Evolutionary conservation across 2,329 filamentous ascomycete genomes (phyloP), one percentile per base, ranked within the genome.

Genomic region (Decorospora gaudefroyi): DNA sequence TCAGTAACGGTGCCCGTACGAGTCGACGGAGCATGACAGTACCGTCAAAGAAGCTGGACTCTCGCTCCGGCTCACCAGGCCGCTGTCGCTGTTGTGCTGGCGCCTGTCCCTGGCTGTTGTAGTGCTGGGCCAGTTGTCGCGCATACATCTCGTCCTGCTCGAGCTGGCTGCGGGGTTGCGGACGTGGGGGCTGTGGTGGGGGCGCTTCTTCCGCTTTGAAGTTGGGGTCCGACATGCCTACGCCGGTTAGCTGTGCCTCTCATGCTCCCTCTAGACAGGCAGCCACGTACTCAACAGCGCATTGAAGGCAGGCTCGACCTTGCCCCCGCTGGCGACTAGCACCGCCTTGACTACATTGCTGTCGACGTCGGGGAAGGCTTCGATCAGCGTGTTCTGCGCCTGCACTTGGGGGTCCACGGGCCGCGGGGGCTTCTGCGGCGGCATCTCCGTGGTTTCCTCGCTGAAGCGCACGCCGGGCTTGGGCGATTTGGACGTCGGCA

Each of bases 251-350:
- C 37, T 15, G 9, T 13, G 12, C 18, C 11, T 13, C 32, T 10
- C 23, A 27, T n/a, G 11, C 17, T 6, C 7, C 21, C 12, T 17
- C 23, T 27, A 16, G 22, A 18, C 11, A 40, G 18, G 28, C 29
- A 32, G 18, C 46, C 17, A 63, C 79, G 50, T 77, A 89, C 88
- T 88, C 30, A 99, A 79, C 29, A 99, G 79, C 23, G 93, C 93
- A 73, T 96, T 93, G 74, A 99, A 99, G 10, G 93, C 92, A 21
- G 90, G 88, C 71, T 99, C 93, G 33, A 97, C 85, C 62, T 86
- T 84, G 47, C 91, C 92, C 46, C 85, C 80, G 69, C 93, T 97
- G 10, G 93, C 93, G 16, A 82, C 79, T 53, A 99, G 74, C 0
- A 99, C 87, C 19, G 93, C 93, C 71, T 86, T 95, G 70, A 99